phyloP scores from a whole-genome alignment of 2,329 filamentous ascomycete species.

The Gliomastix tumulicola region DNA sequence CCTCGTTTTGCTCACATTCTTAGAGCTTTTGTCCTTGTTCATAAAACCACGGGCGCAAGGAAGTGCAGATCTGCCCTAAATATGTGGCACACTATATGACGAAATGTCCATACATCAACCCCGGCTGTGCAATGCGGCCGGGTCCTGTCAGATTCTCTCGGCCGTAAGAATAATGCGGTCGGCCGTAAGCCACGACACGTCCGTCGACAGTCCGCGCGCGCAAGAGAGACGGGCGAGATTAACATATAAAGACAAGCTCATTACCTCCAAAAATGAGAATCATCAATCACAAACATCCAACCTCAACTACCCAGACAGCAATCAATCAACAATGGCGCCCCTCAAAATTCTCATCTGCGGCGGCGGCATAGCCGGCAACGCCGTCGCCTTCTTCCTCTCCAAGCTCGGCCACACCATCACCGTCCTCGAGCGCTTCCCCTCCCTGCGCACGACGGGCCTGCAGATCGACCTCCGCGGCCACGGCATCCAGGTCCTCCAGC shows the following conservation, averaged over 20 bases:
- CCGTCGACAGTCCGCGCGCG: too few species aligned
- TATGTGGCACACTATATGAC: too few species aligned
- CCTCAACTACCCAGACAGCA: not conserved
- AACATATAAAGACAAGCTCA: not conserved
- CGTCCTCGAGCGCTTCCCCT: conserved; percentile 29
- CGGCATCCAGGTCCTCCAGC: conserved; percentile 40
- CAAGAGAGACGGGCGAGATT: too few species aligned
- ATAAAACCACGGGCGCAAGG: too few species aligned
- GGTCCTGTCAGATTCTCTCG: too few species aligned
- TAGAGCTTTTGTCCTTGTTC: too few species aligned
- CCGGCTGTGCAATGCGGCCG: too few species aligned
- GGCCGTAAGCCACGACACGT: too few species aligned
- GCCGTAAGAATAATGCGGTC: too few species aligned
- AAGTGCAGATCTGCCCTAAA: too few species aligned
- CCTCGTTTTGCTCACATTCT: too few species aligned
- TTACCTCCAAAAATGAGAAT: not conserved
- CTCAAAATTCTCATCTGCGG: conserved; percentile 32
- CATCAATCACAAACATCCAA: not conserved
- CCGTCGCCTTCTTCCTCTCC: conserved; percentile 42
- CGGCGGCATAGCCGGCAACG: conserved; percentile 24
- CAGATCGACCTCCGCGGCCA: conserved; percentile 47
- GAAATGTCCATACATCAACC: too few species aligned
- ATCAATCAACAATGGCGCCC: conserved; percentile 11
- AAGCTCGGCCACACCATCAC: conserved; percentile 28
- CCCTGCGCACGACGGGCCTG: conserved; percentile 37